Evolutionary conservation across 306 rosid genomes (phyloP), one percentile per base, ranked within the genome.

Genomic region (Dicorynia guianensis): DNA sequence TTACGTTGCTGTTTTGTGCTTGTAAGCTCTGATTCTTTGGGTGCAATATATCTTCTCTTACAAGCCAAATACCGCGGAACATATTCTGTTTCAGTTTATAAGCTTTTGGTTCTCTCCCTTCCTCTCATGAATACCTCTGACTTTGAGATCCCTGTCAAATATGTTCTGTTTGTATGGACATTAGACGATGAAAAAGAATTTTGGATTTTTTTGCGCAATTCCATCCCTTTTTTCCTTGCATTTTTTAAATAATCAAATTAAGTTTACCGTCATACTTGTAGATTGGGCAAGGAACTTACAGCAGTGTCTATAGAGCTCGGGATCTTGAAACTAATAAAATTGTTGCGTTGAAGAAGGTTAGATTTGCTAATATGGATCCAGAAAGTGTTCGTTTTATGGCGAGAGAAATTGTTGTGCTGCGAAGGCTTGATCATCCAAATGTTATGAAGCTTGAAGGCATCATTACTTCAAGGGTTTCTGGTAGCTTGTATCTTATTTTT

Each of bases 221-320:
- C 13, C 69, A 36, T 40, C 64, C 11, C 3, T 40, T 50, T 5
- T 20, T 17, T 38, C 33, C 38, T 58, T 30, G 0, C 11, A 33
- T 15, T 13, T 33, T 34, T 2, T 39, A 40, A 44, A 57, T 49
- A 42, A 34, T 43, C 18, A 14, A 47, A 5, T 42, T n/a, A 30
- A 52, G 7, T 64, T 54, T 47, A 42, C 40, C 54, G 53, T 46
- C 13, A 6, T 36, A 11, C 34, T 25, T 82, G 73, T 85, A 93
- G 96, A 85, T 93, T 84, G 98, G 98, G 13, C 96, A 93, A 85
- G 98, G 98, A 83, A 90, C 98, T 52, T 93, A 93, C 83, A 93
- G 97, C 75, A 85, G 91, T 71, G 97, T 93, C 69, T 90, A 90
- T 67, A 85, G 79, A 77, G 97, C 97, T 49, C 91, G 89, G 46